A percentile compares a stretch with the other conserved stretches of the same genome.
Conservation (phyloP, 2,329 filamentous ascomycete genomes). For the Metarhizium guizhouense region DNA sequence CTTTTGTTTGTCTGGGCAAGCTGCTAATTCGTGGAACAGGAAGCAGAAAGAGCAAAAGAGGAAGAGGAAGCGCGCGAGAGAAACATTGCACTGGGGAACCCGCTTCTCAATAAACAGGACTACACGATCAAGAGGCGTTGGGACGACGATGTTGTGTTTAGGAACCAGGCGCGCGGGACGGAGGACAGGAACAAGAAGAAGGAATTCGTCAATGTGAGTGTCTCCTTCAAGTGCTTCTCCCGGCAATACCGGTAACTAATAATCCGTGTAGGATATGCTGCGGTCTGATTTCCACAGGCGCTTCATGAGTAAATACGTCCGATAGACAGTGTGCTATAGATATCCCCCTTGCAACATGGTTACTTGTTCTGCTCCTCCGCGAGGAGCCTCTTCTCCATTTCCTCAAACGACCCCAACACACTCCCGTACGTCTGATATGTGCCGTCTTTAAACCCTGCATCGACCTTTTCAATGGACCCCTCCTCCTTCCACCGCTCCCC, state of each 20-base stretch:
- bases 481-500: slow-evolving; percentile 78
- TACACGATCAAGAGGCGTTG: slow-evolving; percentile 88
- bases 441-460: slow-evolving; percentile 67
- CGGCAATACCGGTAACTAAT: background rate
- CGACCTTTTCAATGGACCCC: slow-evolving; percentile 73
- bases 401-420: slow-evolving; percentile 66
- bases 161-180: slow-evolving; percentile 92
- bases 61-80: slow-evolving; percentile 78
- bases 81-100: slow-evolving; percentile 88
- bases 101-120: slow-evolving; percentile 77
- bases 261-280: slow-evolving; percentile 57
- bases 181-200: slow-evolving; percentile 83
- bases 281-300: slow-evolving; percentile 96
- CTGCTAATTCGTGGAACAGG: slow-evolving; percentile 32
- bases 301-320: slow-evolving; percentile 73
- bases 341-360: no score
- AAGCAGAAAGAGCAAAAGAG: slow-evolving; percentile 68
- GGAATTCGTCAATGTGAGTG: slow-evolving; percentile 90
- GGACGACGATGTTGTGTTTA: slow-evolving; percentile 99
- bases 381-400: slow-evolving; percentile 63
- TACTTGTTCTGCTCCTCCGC: slow-evolving; percentile 16
- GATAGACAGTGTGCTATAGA: slow-evolving; percentile 24
- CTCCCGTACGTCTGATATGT: slow-evolving; percentile 71
- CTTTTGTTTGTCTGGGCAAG: background rate
- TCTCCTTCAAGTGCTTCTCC: background rate